Percentiles rank a stretch among this genome's conserved stretches.
phyloP scores from a whole-genome alignment of 139 green algal species.

The Microglena sp. region DNA sequence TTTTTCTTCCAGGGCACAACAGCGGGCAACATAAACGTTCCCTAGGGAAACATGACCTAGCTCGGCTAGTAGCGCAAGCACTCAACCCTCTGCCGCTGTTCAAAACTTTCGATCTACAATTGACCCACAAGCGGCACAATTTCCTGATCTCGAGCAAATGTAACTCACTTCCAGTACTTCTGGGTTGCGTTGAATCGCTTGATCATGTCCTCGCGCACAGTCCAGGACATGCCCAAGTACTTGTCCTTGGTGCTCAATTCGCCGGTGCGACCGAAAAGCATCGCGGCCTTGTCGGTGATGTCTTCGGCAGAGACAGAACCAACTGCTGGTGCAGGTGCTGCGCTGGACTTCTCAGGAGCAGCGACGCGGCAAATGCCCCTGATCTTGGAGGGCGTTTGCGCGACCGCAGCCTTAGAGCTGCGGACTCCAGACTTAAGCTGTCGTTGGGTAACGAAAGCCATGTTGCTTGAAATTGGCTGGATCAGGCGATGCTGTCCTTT shows the following conservation, averaged over 20 bases:
- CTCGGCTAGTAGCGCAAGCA: not conserved
- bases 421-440: too few species aligned
- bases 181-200: constrained; percentile 75
- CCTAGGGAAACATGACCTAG: not conserved
- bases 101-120: not conserved
- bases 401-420: too few species aligned
- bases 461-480: too few species aligned
- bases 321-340: too few species aligned
- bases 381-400: too few species aligned
- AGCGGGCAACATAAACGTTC: not conserved
- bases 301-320: constrained; percentile 2
- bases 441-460: too few species aligned
- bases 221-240: constrained; percentile 56
- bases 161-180: constrained; percentile 61
- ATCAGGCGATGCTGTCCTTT: too few species aligned
- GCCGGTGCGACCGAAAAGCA: constrained; percentile 17
- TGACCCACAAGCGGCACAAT: not conserved
- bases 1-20: not conserved
- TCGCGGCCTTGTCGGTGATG: constrained; percentile 27
- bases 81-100: not conserved
- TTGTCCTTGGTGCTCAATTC: constrained; percentile 22
- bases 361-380: too few species aligned
- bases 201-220: constrained; percentile 74
- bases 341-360: too few species aligned
- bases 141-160: too few species aligned